Percentiles rank a stretch among this genome's conserved stretches.
Conservation (phyloP, 768 basidiomycete genomes). For the Serendipita vermifera region DNA sequence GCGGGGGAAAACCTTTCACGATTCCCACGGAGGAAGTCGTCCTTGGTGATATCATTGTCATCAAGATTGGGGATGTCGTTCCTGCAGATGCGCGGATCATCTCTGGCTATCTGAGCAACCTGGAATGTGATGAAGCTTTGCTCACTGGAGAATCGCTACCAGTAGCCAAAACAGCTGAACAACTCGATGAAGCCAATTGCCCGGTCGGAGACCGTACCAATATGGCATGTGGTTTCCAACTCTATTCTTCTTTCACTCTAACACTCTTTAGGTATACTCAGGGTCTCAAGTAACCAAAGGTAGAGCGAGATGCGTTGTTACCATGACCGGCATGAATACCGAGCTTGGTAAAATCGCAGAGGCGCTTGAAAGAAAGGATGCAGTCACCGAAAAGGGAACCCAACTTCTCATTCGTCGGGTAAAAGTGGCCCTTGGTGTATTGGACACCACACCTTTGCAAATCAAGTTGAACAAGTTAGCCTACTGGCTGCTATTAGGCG, state of each 20-base stretch:
- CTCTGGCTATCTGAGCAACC: constrained; percentile 27
- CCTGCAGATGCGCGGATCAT: constrained; percentile 25
- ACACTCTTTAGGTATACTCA: not conserved
- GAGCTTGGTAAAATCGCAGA: constrained; percentile 31
- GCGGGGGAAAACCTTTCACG: constrained; percentile 23
- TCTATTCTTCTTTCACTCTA: not conserved
- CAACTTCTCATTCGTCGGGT: not conserved
- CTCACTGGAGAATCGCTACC: constrained; percentile 42
- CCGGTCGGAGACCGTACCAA: constrained; percentile 34
- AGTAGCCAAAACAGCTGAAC: constrained; percentile 30
- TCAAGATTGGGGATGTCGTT: constrained; percentile 4
- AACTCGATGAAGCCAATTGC: constrained; percentile 20
- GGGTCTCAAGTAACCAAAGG: constrained; percentile 27
- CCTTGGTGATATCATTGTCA: constrained; percentile 28
- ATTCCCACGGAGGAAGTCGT: constrained; percentile 32
- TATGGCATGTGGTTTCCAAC: constrained; percentile 22
- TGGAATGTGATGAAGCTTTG: constrained; percentile 39
- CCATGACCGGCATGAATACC: constrained; percentile 40
- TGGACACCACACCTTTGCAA: constrained; percentile 22
- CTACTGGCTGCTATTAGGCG: constrained; percentile 23
- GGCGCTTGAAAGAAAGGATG: constrained; percentile 8
- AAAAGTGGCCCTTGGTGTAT: not conserved
- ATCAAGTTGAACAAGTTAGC: constrained; percentile 27
- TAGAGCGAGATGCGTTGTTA: constrained; percentile 35
- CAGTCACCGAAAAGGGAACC: not conserved